Percentiles rank a stretch among this genome's conserved stretches.
These are phyloP conservation scores for Heliosperma pusillum DNA, from an alignment of 148 eudicot genomes.

Conservation along the genomic window DNA sequence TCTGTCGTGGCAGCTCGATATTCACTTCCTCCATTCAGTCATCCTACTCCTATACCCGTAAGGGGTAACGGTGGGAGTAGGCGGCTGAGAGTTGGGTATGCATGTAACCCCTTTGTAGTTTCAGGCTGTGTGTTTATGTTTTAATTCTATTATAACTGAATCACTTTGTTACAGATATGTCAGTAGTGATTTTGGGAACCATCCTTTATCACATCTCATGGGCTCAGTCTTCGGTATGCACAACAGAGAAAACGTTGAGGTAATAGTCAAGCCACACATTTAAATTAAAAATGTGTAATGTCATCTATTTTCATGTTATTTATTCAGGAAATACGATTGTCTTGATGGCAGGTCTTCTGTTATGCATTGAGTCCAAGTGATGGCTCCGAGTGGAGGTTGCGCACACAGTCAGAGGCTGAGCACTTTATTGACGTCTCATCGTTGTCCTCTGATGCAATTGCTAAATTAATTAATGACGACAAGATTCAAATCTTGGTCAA, in stretches of 20 bases:
- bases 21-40: slow-evolving; percentile 71
- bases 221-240: slow-evolving; percentile 99
- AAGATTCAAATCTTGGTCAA: slow-evolving; percentile 85
- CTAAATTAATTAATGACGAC: slow-evolving; percentile 78
- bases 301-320: neutral
- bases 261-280: slow-evolving; percentile 16
- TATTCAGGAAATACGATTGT: slow-evolving; percentile 2
- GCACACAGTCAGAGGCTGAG: slow-evolving; percentile 86
- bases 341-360: slow-evolving; percentile 72
- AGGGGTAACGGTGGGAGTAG: slow-evolving; percentile 60
- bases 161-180: slow-evolving; percentile 62
- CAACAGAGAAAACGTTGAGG: slow-evolving; percentile 77
- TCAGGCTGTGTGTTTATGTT: slow-evolving; percentile 4
- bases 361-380: slow-evolving; percentile 94
- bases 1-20: slow-evolving; percentile 79
- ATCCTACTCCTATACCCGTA: slow-evolving; percentile 64
- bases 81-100: slow-evolving; percentile 88
- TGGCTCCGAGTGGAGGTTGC: slow-evolving; percentile 89
- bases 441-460: slow-evolving; percentile 80
- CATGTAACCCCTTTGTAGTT: neutral
- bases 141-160: slow-evolving; percentile 1
- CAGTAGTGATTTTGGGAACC: slow-evolving; percentile 99
- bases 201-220: slow-evolving; percentile 96
- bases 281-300: neutral
- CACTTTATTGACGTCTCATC: slow-evolving; percentile 86